Evolutionary conservation across 352 stramenopile species (phyloP).

Genomic region (Elongisporangium anandrum): DNA sequence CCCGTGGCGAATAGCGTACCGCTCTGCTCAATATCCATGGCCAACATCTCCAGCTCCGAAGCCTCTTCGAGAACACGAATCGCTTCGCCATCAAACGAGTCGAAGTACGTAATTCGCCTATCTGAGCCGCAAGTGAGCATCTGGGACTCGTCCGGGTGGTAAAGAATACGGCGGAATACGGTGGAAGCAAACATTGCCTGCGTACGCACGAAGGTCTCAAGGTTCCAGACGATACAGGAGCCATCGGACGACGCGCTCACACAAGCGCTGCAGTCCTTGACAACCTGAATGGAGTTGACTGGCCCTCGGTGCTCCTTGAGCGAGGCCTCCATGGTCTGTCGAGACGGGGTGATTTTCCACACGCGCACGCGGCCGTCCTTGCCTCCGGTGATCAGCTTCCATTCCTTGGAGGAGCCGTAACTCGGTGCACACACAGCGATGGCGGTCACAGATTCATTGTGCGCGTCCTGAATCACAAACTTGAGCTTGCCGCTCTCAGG

Average conservation of each 20-base stretch:
- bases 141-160: slow-evolving; percentile 96
- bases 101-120: slow-evolving; percentile 96
- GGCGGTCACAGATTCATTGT: slow-evolving; percentile 93
- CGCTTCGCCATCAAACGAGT: slow-evolving; percentile 92
- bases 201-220: slow-evolving; percentile 89
- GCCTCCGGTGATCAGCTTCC: slow-evolving; percentile 92
- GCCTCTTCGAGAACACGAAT: slow-evolving; percentile 94
- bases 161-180: slow-evolving; percentile 92
- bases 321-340: slow-evolving; percentile 94
- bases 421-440: slow-evolving; percentile 86
- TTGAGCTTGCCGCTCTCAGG: slow-evolving; percentile 95
- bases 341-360: slow-evolving; percentile 89
- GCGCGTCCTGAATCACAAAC: slow-evolving; percentile 96
- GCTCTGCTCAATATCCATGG: slow-evolving; percentile 89
- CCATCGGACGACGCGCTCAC: slow-evolving; percentile 77
- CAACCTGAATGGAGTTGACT: slow-evolving; percentile 90
- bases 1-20: slow-evolving; percentile 91
- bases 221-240: slow-evolving; percentile 97
- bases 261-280: slow-evolving; percentile 66
- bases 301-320: slow-evolving; percentile 94
- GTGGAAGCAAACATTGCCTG: slow-evolving; percentile 96
- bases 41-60: slow-evolving; percentile 86
- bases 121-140: slow-evolving; percentile 95
- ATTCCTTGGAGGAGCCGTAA: slow-evolving; percentile 44
- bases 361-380: slow-evolving; percentile 92